Evolutionary conservation across 768 basidiomycete species (phyloP), one percentile per base, ranked within the genome.

Genomic region (Boletus tylopilopsis): DNA sequence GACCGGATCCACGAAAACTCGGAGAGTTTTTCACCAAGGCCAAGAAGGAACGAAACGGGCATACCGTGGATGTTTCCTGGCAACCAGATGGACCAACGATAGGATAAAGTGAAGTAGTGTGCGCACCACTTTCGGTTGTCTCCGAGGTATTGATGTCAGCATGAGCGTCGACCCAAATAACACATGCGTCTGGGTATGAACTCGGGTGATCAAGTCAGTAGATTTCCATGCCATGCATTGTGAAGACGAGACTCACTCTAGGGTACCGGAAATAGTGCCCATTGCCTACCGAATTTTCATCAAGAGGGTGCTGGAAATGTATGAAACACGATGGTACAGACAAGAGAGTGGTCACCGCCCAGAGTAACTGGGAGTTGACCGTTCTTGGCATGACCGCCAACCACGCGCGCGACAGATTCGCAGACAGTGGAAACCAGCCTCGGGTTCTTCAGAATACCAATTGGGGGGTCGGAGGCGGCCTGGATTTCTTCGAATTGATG

Each of bases 91-190:
- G 23, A 36, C 18, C 5, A 2, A 11, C 8, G 52, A 54, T 23
- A 46, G 33, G 24, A 11, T 33, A 36, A 18, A 11, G 27, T 18
- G 23, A 32, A 46, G 35, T 33, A 48, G 30, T 8, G 38, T 30
- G 60, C 71, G 47, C 64, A 80, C 87, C 87, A 58, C 87, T 83
- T 36, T 73, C 84, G 18, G 94, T 94, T 15, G 89, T 82, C 48
- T 86, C 81, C 11, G 78, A 71, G 6, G 94, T 96, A 69, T 99
- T 97, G 73, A 99, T 92, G 66, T 98, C 96, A 18, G 93, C 87
- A 61, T 97, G 96, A 3, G 96, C 96, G 64, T 99, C 96, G 51
- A 98, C 75, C 96, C 96, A 98, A 53, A 99, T 73, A 30, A 99
- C 85, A 64, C 90, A 90, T 21, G 89, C 84, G 24, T 91, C 80